Percentiles rank a stretch among this genome's conserved stretches.
Evolutionary conservation across 2,329 filamentous ascomycete genomes (phyloP).

Genomic region (Ophiocordyceps camponoti-leonardi): DNA sequence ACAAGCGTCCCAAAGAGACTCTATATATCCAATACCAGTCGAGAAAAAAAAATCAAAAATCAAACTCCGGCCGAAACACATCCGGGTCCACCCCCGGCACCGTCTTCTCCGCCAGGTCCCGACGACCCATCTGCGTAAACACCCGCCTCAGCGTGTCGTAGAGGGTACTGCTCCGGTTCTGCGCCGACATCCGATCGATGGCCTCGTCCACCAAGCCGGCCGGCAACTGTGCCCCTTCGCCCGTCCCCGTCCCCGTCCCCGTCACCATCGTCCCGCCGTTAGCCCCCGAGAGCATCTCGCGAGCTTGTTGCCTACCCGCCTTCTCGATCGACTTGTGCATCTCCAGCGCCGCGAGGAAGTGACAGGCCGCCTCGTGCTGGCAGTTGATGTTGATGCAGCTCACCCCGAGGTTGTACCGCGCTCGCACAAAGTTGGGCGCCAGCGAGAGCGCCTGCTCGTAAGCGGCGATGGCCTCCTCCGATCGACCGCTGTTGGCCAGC

Average conservation of each 20-base stretch:
- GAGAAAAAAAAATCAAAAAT: conserved; percentile 37
- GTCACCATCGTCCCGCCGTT: conserved; percentile 34
- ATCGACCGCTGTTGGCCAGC: conserved; percentile 82
- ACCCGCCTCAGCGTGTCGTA: conserved; percentile 89
- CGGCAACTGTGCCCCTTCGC: too few relatives aligned
- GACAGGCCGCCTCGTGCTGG: conserved; percentile 80
- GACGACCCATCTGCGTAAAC: conserved; percentile 88
- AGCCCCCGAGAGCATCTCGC: conserved; percentile 49
- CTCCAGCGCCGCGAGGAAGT: conserved; percentile 75
- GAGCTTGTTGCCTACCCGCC: conserved; percentile 65
- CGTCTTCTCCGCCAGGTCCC: conserved; percentile 77
- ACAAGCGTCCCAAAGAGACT: too few relatives aligned
- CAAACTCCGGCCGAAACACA: conserved; percentile 75
- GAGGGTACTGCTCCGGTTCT: conserved; percentile 92
- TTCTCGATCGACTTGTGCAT: conserved; percentile 93
- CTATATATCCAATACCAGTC: too few relatives aligned
- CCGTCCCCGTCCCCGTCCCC: too few relatives aligned
- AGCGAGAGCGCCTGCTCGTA: conserved; percentile 85
- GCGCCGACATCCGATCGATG: conserved; percentile 73
- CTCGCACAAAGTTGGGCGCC: conserved; percentile 90
- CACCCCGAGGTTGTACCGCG: conserved; percentile 90
- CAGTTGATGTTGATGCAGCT: conserved; percentile 96
- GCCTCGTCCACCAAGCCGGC: conserved; percentile 42
- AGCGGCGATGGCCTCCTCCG: conserved; percentile 89
- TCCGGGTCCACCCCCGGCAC: conserved; percentile 83